Base-by-base conservation (phyloP, 352 stramenopile genomes). In the Phytophthora brassicae region DNA sequence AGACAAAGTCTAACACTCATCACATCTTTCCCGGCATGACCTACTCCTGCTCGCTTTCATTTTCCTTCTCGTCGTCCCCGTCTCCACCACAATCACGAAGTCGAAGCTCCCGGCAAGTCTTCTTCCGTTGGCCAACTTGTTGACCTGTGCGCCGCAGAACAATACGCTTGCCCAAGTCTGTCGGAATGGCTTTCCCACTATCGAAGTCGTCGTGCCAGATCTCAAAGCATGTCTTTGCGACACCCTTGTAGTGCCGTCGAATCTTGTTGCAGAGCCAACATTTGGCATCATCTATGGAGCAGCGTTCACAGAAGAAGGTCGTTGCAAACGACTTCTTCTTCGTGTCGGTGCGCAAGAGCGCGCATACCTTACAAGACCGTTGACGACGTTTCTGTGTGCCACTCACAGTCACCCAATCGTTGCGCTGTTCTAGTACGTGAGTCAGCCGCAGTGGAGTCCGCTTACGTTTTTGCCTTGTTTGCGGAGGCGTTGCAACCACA, bases 141-240 rank as follows among this genome's bases (percentile, higher is more conserved):
- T 50, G 14, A 3, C 41, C 42, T 2, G 64, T 41, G 9, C 64
- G 52, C 2, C 57, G 52, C n/a, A 72, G 16, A 12, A 72, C 64
- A 2, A 72, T 24, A 5, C 47, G 46, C n/a, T 48, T 57, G 3
- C 50, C 50, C 16, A 57, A 7, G n/a, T n/a, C n/a, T n/a, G 14
- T 19, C 20, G 24, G 23, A 7, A 33, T 62, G 61, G 12, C 1
- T 53, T 42, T n/a, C n/a, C n/a, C n/a, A n/a, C n/a, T n/a, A n/a
- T n/a, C n/a, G 23, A 68, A 72, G 35, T 72, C 64, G 31, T 68
- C 64, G 23, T 68, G 58, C 64, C 58, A 68, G 6, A 72, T 64
- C 20, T 61, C 46, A 22, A 72, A 72, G 26, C 64, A 72, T 0
- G 58, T 68, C 17, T 54, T 54, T 4, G 31, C 29, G 16, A 31